Conservation (phyloP, 73 alveolate species). For the Breviolum minutum region DNA sequence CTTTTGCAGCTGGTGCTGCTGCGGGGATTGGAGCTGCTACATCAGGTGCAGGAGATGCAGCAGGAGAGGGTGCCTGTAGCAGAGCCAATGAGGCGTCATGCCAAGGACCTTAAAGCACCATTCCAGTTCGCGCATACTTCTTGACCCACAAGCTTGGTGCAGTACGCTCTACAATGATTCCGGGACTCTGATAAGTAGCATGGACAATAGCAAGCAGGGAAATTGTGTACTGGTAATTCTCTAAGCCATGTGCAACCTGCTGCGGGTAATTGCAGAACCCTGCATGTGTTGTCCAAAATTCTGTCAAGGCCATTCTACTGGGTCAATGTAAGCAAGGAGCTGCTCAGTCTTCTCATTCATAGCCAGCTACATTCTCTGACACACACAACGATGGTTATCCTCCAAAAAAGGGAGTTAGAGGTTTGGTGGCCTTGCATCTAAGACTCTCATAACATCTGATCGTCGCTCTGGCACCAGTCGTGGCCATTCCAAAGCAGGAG, state of each 20-base stretch:
- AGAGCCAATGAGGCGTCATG: neutral
- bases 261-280: too few relatives aligned
- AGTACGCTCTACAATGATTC: too few relatives aligned
- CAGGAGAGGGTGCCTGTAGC: conserved; percentile 31
- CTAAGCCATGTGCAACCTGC: too few relatives aligned
- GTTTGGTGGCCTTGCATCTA: neutral
- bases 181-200: too few relatives aligned
- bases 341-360: neutral
- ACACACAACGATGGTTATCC: too few relatives aligned
- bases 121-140: too few relatives aligned
- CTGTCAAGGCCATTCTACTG: neutral
- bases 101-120: neutral
- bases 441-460: conserved; percentile 43
- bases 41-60: neutral
- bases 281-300: neutral
- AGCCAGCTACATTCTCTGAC: too few relatives aligned
- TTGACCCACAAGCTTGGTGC: too few relatives aligned
- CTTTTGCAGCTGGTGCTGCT: conserved; percentile 13
- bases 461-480: conserved; percentile 67
- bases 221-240: too few relatives aligned
- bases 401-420: too few relatives aligned
- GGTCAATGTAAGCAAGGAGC: neutral
- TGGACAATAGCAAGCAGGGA: too few relatives aligned
- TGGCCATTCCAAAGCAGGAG: conserved; percentile 2
- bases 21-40: neutral